Conservation (phyloP, 495 filamentous ascomycete species). For the Hyaloscypha variabilis region DNA sequence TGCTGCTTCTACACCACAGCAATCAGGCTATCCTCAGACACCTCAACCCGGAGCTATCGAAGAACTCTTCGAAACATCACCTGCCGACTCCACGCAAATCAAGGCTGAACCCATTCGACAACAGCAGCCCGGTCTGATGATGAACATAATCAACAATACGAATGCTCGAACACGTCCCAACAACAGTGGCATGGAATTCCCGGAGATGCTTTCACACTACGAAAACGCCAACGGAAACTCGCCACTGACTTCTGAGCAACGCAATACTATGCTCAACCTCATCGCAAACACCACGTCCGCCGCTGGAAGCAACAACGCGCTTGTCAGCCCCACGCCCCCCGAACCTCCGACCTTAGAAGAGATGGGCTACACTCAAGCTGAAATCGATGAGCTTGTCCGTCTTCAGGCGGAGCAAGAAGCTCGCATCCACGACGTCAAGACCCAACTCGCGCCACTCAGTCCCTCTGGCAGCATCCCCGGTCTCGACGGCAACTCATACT, state of each 20-base stretch:
- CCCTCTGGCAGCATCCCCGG: slow-evolving; percentile 82
- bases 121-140: slow-evolving; percentile 56
- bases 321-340: slow-evolving; percentile 62
- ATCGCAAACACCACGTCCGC: slow-evolving; percentile 55
- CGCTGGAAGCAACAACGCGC: slow-evolving; percentile 33
- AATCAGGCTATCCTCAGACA: slow-evolving; percentile 33
- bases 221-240: slow-evolving; percentile 64
- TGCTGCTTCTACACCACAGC: slow-evolving; percentile 29
- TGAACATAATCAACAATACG: slow-evolving; percentile 82
- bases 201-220: slow-evolving; percentile 71
- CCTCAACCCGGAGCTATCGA: slow-evolving; percentile 33
- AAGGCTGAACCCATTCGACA: slow-evolving; percentile 39
- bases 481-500: slow-evolving; percentile 47
- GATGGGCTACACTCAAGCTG: slow-evolving; percentile 64
- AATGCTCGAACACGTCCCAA: slow-evolving; percentile 63
- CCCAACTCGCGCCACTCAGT: slow-evolving; percentile 73
- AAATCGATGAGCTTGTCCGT: slow-evolving; percentile 73
- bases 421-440: slow-evolving; percentile 70
- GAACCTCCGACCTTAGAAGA: slow-evolving; percentile 56
- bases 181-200: slow-evolving; percentile 62
- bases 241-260: slow-evolving; percentile 75
- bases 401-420: slow-evolving; percentile 73
- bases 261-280: slow-evolving; percentile 75
- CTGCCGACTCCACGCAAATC: slow-evolving; percentile 14
- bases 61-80: slow-evolving; percentile 38